A percentile compares a stretch with the other conserved stretches of the same genome.
These are phyloP conservation scores for Syzygium oleosum DNA, from an alignment of 345 rosid species.

Conservation along the genomic window DNA sequence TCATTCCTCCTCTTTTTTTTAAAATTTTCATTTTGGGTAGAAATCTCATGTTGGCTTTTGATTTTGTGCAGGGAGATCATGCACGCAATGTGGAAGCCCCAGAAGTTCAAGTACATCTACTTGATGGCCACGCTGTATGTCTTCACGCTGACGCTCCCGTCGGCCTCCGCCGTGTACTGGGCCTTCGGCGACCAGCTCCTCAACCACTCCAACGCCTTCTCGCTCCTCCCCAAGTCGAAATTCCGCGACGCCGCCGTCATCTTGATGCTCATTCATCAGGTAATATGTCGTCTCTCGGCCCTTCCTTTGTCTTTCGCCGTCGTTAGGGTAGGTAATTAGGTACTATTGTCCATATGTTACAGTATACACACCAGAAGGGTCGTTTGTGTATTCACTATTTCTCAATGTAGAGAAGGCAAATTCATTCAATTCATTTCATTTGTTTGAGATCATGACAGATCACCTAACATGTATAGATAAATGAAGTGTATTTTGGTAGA, in stretches of 20 bases:
- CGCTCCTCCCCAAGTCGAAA: slow-evolving; percentile 68
- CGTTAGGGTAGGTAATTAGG: background rate
- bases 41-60: background rate
- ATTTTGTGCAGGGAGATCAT: slow-evolving; percentile 45
- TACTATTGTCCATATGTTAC: background rate
- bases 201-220: slow-evolving; percentile 82
- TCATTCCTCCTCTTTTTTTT: no score
- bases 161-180: slow-evolving; percentile 95
- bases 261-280: slow-evolving; percentile 98
- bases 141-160: slow-evolving; percentile 91
- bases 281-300: background rate
- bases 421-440: background rate
- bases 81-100: slow-evolving; percentile 99
- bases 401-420: background rate
- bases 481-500: fast-evolving
- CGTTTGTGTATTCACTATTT: background rate
- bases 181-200: slow-evolving; percentile 92
- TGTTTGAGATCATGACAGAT: background rate
- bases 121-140: slow-evolving; percentile 89
- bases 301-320: background rate
- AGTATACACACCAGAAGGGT: background rate
- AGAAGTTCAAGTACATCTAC: slow-evolving; percentile 93
- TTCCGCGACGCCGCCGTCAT: slow-evolving; percentile 92
- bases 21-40: slow-evolving; percentile 12
- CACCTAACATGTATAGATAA: background rate